Conservation (phyloP, 139 green algal species). For the Ettlia oleoabundans region DNA sequence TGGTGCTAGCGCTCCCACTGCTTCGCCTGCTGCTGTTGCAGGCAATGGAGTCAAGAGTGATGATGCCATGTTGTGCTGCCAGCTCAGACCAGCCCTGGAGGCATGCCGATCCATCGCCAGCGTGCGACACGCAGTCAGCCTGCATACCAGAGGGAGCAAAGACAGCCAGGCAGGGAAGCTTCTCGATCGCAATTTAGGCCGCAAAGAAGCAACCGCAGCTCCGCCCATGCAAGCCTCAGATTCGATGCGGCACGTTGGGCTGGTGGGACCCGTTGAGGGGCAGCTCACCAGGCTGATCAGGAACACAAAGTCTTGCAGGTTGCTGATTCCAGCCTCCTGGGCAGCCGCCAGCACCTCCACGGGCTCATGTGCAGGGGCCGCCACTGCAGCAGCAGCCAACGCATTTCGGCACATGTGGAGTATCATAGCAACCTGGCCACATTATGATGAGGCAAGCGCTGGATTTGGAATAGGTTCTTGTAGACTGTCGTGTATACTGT, state of each 20-base stretch:
- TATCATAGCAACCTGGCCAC: too few relatives aligned
- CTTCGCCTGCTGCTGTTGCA: not conserved
- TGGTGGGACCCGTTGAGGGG: too few relatives aligned
- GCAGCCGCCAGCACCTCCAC: not conserved
- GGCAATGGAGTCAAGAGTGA: conserved; percentile 10
- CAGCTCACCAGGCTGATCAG: conserved; percentile 18
- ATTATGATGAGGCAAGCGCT: too few relatives aligned
- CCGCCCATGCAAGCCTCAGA: not conserved
- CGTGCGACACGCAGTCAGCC: not conserved
- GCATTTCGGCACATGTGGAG: too few relatives aligned
- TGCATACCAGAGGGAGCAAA: not conserved
- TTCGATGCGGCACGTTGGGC: too few relatives aligned
- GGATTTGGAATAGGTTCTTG: too few relatives aligned
- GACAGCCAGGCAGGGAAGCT: too few relatives aligned
- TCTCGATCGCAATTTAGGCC: too few relatives aligned
- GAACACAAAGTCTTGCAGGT: conserved; percentile 12
- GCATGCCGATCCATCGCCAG: not conserved
- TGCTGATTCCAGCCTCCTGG: not conserved
- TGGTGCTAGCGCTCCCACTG: not conserved
- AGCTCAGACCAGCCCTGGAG: not conserved
- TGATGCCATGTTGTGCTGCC: not conserved
- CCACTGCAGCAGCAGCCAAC: not conserved
- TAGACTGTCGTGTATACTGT: too few relatives aligned
- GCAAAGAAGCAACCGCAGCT: not conserved
- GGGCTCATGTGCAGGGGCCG: not conserved